Conservation (phyloP, 148 eudicot species). For the Spergularia bocconei region DNA sequence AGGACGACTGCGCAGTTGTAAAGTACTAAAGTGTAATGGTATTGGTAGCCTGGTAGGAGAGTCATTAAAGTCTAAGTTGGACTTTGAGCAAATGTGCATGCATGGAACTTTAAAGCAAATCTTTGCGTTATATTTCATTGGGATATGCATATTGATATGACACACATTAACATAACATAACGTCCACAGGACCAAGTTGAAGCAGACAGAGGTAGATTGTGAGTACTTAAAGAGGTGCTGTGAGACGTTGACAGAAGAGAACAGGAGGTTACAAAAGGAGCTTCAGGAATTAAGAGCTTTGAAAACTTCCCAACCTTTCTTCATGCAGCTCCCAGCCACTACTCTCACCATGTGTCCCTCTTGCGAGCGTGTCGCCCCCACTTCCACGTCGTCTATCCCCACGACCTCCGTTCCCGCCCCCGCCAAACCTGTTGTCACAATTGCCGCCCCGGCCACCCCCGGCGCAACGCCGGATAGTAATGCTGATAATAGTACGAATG, state of each 20-base stretch:
- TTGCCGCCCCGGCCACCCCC: not conserved
- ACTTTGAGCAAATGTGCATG: no score
- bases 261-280: slow-evolving; percentile 82
- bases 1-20: no score
- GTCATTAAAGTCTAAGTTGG: no score
- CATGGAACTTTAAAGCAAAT: not conserved
- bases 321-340: slow-evolving; percentile 73
- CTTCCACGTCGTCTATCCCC: slow-evolving; percentile 32
- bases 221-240: slow-evolving; percentile 87
- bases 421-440: not conserved
- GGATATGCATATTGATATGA: not conserved
- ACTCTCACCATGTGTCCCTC: slow-evolving; percentile 98
- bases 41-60: no score
- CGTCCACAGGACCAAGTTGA: slow-evolving; percentile 71
- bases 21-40: no score
- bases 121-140: not conserved
- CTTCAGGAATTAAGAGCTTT: slow-evolving; percentile 76
- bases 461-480: not conserved
- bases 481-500: not conserved
- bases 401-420: slow-evolving; percentile 8
- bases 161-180: not conserved
- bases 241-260: slow-evolving; percentile 83
- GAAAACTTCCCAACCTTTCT: slow-evolving; percentile 67
- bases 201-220: slow-evolving; percentile 96
- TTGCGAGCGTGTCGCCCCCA: slow-evolving; percentile 67